Base-by-base conservation (phyloP, 2,329 filamentous ascomycete species). In the Pseudocercospora musae region DNA sequence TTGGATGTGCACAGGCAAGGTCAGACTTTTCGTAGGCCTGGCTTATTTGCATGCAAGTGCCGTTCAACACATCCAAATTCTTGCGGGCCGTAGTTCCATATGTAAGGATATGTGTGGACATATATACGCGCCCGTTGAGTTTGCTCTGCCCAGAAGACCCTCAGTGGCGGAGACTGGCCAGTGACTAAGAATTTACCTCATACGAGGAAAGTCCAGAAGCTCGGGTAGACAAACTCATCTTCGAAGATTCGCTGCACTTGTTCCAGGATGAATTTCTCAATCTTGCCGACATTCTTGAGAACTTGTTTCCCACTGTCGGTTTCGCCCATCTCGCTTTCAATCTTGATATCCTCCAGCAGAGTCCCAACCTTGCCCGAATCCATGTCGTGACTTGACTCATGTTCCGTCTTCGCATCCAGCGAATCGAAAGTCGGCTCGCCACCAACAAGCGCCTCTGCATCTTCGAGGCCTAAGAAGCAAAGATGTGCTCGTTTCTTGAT, bases 181-280 rank as follows among this genome's bases (percentile, higher is more conserved):
- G 37, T 40, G 37, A 40, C 37, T n/a, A 52, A 29, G 31, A 23
- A 13, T 27, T n/a, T 52, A 18, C 37, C 23, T 69, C 67, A 69
- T 18, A 98, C 89, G 71, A 99, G 80, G 76, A 98, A 97, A 0
- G 94, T 98, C 93, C 94, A 98, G 78, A 96, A 98, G 77, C 93
- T 97, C 49, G 95, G 95, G 79, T 96, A 98, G 65, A 98, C 93
- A 79, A 98, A 95, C 76, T 99, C 95, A 74, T 98, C 95, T 78
- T 99, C 95, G 73, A 99, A 98, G 70, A 99, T 98, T 73, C 92
- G 86, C 74, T 94, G 87, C 65, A 99, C 95, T 78, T 98, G 94
- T 76, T 98, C 94, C 63, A 99, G 82, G 60, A 99, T 92, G 76
- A 99, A 99, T 71, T 92, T 90, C 80, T 99, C 95, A 62, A 99